Conservation (phyloP, 78 protist species). For the Blattamonas nauphoetae region DNA sequence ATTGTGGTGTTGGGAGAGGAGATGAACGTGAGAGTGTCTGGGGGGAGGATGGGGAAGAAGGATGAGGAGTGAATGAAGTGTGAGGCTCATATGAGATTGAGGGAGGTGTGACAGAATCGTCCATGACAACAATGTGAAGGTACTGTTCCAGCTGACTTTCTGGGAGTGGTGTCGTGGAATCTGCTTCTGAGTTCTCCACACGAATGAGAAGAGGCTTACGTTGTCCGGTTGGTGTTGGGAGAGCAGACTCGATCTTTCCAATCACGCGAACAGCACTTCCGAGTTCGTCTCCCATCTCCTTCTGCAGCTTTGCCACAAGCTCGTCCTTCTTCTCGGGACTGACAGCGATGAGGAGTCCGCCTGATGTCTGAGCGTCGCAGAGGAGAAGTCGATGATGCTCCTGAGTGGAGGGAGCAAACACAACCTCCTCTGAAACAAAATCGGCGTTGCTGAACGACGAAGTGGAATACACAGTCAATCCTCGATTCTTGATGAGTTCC, state of each 20-base stretch:
- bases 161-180: not conserved
- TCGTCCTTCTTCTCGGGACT: not conserved
- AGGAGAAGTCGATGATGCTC: slow-evolving; percentile 9
- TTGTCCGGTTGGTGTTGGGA: not conserved
- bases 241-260: not conserved
- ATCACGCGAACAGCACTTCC: not conserved
- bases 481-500: not conserved
- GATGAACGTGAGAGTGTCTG: not conserved
- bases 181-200: not conserved
- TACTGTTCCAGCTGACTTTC: not conserved
- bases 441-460: not conserved
- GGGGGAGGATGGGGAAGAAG: not conserved
- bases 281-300: not conserved
- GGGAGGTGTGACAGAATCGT: not conserved
- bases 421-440: not conserved
- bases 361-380: slow-evolving; percentile 29
- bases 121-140: not conserved
- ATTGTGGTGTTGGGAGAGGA: not conserved
- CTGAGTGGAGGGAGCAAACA: not conserved
- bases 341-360: slow-evolving; percentile 16
- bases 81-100: not conserved
- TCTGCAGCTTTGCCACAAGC: not conserved
- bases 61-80: not conserved
- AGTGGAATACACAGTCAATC: not conserved
- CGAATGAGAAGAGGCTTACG: not conserved